Conservation (phyloP, 352 stramenopile genomes). For the Phytophthora multivora region DNA sequence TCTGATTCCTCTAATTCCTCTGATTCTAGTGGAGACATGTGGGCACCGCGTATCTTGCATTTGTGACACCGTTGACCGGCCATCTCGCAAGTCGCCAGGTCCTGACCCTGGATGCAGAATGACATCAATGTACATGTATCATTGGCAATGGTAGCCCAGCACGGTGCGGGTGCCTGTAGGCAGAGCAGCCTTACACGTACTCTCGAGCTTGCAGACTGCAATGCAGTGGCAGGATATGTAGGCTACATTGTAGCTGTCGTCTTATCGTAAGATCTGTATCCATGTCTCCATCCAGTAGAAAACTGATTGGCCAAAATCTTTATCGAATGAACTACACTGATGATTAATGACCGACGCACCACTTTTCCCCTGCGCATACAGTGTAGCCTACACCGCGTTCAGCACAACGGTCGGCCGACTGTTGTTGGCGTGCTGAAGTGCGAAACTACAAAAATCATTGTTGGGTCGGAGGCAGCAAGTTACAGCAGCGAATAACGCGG, state of each 20-base stretch:
- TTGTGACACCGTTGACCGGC: neutral
- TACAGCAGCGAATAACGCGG: neutral
- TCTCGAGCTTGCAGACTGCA: no score
- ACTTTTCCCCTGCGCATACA: neutral
- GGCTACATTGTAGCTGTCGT: neutral
- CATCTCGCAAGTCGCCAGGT: no score
- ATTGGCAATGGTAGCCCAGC: neutral
- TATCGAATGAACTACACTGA: neutral
- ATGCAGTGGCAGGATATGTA: no score
- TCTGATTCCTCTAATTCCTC: slow-evolving; percentile 10
- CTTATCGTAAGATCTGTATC: slow-evolving; percentile 3
- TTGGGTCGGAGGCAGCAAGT: neutral
- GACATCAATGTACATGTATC: no score
- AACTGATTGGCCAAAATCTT: slow-evolving; percentile 1
- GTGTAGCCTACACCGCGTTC: neutral
- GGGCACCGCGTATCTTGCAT: slow-evolving; percentile 2
- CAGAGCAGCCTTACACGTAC: no score
- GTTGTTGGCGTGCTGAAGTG: neutral
- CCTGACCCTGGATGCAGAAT: no score
- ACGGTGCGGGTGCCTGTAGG: neutral
- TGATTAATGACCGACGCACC: neutral
- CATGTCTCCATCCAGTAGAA: neutral
- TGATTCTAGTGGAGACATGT: slow-evolving; percentile 9
- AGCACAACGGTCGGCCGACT: neutral
- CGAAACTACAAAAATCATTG: neutral